Percentiles rank a stretch among this genome's conserved stretches.
phyloP scores from a whole-genome alignment of 2,329 filamentous ascomycete species.

The Penicillium sclerotiorum region DNA sequence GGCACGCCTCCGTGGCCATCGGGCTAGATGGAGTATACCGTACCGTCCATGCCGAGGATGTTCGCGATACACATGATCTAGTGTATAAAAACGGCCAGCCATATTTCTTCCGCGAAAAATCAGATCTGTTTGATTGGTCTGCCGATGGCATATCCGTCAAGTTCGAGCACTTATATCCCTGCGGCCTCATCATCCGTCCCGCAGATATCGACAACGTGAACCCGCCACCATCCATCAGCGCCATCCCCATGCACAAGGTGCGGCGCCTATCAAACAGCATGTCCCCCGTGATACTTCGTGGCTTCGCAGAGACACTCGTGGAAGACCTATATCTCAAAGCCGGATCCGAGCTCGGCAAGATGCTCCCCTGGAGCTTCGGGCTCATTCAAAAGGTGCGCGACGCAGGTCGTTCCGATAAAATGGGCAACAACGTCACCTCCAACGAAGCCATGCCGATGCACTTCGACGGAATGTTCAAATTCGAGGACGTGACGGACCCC shows the following conservation, averaged over 20 bases:
- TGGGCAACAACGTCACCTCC: constrained; percentile 57
- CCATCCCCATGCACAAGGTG: constrained; percentile 29
- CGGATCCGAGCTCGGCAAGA: constrained; percentile 51
- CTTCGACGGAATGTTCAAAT: constrained; percentile 61
- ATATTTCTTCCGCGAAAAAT: constrained; percentile 56
- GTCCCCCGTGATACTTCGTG: constrained; percentile 58
- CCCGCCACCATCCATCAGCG: constrained; percentile 23
- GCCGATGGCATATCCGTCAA: constrained; percentile 37
- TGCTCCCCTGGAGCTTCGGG: constrained; percentile 58
- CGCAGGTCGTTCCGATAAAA: constrained; percentile 45
- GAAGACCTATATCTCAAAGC: constrained; percentile 52
- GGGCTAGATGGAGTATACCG: constrained; percentile 29
- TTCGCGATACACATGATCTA: constrained; percentile 47
- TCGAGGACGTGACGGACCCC: constrained; percentile 43
- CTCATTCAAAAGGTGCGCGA: constrained; percentile 57
- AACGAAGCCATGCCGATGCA: constrained; percentile 62
- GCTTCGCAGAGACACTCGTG: constrained; percentile 52
- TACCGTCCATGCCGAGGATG: constrained; percentile 29
- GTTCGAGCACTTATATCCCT: constrained; percentile 52
- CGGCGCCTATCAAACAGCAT: constrained; percentile 51
- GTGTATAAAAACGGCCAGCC: constrained; percentile 50
- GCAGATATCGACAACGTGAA: constrained; percentile 25
- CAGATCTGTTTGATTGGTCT: constrained; percentile 48
- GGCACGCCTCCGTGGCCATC: constrained; percentile 40
- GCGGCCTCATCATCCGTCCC: constrained; percentile 27